These are phyloP conservation scores for Ceratocystis cubensis DNA, from an alignment of 2,329 filamentous ascomycete species.

Conservation along the genomic window DNA sequence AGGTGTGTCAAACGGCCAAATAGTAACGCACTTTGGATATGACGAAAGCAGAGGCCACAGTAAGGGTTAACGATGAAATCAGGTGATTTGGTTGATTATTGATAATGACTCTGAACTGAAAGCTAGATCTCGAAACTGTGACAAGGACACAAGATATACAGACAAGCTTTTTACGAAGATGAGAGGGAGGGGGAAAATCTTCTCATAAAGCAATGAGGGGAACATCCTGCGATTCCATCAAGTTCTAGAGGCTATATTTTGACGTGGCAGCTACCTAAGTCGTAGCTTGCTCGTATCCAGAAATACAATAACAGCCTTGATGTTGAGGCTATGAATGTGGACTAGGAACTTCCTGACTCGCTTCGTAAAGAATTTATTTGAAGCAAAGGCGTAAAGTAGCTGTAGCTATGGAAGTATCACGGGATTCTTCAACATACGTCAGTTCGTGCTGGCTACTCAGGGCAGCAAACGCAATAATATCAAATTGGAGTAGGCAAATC, in stretches of 20 bases:
- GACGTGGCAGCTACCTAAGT: not conserved
- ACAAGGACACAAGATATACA: not conserved
- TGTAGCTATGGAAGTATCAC: not conserved
- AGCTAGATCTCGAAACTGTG: not conserved
- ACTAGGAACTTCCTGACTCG: not conserved
- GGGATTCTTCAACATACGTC: not conserved
- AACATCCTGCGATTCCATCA: not conserved
- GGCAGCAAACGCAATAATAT: not conserved
- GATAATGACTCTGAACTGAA: not conserved
- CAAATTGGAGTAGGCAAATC: not conserved
- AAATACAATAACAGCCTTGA: not conserved
- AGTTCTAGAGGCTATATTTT: not conserved
- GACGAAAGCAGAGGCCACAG: not conserved
- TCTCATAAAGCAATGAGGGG: not conserved
- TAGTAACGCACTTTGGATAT: not conserved
- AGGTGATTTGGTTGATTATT: not conserved
- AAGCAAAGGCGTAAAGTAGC: not conserved
- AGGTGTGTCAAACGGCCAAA: not conserved
- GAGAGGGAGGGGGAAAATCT: not conserved
- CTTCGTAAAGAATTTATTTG: not conserved
- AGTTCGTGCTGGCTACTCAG: not conserved
- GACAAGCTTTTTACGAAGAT: not conserved
- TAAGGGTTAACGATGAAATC: constrained; percentile 3
- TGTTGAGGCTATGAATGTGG: not conserved
- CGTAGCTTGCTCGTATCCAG: not conserved